Evolutionary conservation across 1,139 yeast species (phyloP), one percentile per base, ranked within the genome.

Genomic region (Geotrichum klebahnii): DNA sequence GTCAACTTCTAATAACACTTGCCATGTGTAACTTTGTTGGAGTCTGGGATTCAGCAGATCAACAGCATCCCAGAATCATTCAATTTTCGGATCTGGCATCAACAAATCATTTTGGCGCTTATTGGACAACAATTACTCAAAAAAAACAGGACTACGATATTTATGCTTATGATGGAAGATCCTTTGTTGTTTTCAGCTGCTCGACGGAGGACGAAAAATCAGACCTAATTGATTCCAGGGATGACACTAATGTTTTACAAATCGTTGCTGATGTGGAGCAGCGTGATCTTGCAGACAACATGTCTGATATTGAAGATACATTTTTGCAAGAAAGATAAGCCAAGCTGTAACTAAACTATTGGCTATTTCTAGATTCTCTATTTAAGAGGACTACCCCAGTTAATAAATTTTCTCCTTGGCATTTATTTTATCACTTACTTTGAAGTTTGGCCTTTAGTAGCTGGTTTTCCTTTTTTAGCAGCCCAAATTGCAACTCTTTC

Each of bases 401-500:
- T n/a, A n/a, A n/a, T n/a, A n/a, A n/a, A n/a, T n/a, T n/a, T n/a
- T n/a, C n/a, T n/a, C n/a, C n/a, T n/a, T n/a, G n/a, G n/a, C n/a
- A n/a, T n/a, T n/a, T n/a, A n/a, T n/a, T n/a, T n/a, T n/a, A n/a
- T n/a, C 33, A 32, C 16, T 39, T 23, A 44, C 39, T 31, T 6
- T 5, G 23, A 4, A 38, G 22, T 16, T 16, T 39, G 36, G 22
- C 40, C 28, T 19, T 38, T 28, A 31, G 43, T 31, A 14, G 41
- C 12, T 52, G 57, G 56, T 75, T 78, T 58, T 80, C 81, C 41
- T 68, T 67, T 55, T 77, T 76, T 47, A 84, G 69, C 42, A 83
- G 65, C 14, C 84, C 87, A 40, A 84, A 66, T 64, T 84, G 89
- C 39, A 85, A 78, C 55, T 83, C 78, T 57, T 82, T 72, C 59